Conservation (phyloP, 352 stramenopile species). For the Globisporangium nagaii region DNA sequence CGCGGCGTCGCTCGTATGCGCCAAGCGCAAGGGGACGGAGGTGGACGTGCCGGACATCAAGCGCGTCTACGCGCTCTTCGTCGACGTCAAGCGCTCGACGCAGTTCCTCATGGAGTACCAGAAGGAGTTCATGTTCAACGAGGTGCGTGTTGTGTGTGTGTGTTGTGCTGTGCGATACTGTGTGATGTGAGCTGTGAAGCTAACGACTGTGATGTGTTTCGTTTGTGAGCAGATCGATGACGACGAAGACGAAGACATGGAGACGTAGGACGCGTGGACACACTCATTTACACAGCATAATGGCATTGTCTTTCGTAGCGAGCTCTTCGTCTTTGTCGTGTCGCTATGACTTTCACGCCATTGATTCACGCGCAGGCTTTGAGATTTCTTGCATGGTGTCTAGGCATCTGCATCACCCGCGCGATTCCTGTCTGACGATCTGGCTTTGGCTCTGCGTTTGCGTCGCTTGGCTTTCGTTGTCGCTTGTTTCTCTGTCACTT, state of each 20-base stretch:
- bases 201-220: not conserved
- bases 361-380: too few species aligned
- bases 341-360: too few species aligned
- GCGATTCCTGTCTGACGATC: too few species aligned
- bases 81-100: slow-evolving; percentile 97
- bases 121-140: slow-evolving; percentile 99
- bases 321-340: not conserved
- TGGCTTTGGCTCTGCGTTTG: not conserved
- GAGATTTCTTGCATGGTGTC: too few species aligned
- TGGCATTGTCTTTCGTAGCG: not conserved
- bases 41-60: slow-evolving; percentile 91
- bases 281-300: not conserved
- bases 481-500: not conserved
- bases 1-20: slow-evolving; percentile 91
- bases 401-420: too few species aligned
- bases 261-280: slow-evolving; percentile 10
- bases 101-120: slow-evolving; percentile 99
- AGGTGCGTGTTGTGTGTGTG: slow-evolving; percentile 38
- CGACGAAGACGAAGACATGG: slow-evolving; percentile 40
- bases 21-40: slow-evolving; percentile 91
- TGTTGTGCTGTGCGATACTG: too few species aligned
- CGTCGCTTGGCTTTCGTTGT: not conserved
- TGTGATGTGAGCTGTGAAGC: not conserved
- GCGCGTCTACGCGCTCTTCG: slow-evolving; percentile 95
- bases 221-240: slow-evolving; percentile 24